Conservation (phyloP, 768 basidiomycete genomes). For the Myochromella boudieri region DNA sequence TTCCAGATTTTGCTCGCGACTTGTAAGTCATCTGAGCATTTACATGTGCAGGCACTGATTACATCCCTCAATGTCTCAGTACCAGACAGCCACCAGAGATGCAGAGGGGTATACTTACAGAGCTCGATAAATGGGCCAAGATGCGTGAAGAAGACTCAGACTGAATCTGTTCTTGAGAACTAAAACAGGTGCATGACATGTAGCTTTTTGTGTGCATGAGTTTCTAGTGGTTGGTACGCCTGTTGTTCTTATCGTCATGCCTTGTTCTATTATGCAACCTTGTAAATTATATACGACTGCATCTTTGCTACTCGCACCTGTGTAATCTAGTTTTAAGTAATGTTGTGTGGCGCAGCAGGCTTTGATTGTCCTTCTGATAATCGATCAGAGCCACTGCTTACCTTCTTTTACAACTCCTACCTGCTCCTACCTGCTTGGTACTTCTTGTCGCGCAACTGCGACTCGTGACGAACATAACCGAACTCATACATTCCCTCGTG, state of each 20-base stretch:
- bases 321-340: too few species aligned
- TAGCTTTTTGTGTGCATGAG: background rate
- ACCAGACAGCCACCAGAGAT: conserved; percentile 40
- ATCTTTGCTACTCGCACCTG: too few species aligned
- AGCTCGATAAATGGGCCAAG: conserved; percentile 36
- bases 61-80: conserved; percentile 22
- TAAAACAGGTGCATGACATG: background rate
- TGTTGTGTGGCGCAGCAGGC: too few species aligned
- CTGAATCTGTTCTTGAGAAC: background rate
- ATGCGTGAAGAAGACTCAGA: conserved; percentile 16
- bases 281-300: too few species aligned
- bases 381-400: background rate
- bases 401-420: background rate
- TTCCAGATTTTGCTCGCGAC: conserved; percentile 57
- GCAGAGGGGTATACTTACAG: conserved; percentile 39
- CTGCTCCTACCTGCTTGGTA: background rate
- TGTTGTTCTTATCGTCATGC: conserved; percentile 2
- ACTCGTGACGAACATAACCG: too few species aligned
- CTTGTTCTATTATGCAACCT: background rate
- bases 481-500: too few species aligned
- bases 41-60: too few species aligned
- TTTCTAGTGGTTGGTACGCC: background rate
- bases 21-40: too few species aligned
- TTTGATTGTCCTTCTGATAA: background rate
- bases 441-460: background rate